Evolutionary conservation across 306 rosid genomes (phyloP).

Genomic region (Acacia melanoxylon): DNA sequence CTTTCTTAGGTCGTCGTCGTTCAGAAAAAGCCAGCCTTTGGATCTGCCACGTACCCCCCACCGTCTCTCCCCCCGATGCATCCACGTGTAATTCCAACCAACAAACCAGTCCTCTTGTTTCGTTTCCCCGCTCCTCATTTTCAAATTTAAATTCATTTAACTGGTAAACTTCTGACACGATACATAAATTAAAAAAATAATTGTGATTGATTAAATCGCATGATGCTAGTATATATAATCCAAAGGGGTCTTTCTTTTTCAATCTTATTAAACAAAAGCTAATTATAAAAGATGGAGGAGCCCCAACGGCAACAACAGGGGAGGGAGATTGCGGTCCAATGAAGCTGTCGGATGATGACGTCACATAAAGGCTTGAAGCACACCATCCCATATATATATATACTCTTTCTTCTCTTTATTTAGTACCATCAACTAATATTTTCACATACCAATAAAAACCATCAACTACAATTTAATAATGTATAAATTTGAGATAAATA

Average conservation of each 20-base stretch:
- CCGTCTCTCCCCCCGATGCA: background rate
- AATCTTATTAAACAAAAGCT: background rate
- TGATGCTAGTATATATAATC: no score
- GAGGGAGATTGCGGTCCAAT: background rate
- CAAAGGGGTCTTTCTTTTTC: background rate
- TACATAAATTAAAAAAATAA: no score
- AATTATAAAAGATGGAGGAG: background rate
- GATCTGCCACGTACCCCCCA: slow-evolving; percentile 43
- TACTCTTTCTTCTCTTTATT: no score
- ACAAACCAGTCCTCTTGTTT: background rate
- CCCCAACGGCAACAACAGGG: background rate
- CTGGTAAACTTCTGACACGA: no score
- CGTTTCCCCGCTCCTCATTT: background rate
- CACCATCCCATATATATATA: no score
- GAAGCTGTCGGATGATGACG: slow-evolving; percentile 26
- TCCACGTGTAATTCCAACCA: slow-evolving; percentile 31
- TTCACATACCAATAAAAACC: no score
- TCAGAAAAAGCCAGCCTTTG: slow-evolving; percentile 33
- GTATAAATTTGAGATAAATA: no score
- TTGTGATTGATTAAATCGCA: background rate
- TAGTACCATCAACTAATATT: no score
- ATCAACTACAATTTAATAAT: no score
- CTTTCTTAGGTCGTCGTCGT: slow-evolving; percentile 32
- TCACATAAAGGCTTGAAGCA: no score
- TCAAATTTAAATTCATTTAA: background rate